These are phyloP conservation scores for Epithemia pelagica DNA, from an alignment of 108 stramenopile genomes.

Conservation along the genomic window DNA sequence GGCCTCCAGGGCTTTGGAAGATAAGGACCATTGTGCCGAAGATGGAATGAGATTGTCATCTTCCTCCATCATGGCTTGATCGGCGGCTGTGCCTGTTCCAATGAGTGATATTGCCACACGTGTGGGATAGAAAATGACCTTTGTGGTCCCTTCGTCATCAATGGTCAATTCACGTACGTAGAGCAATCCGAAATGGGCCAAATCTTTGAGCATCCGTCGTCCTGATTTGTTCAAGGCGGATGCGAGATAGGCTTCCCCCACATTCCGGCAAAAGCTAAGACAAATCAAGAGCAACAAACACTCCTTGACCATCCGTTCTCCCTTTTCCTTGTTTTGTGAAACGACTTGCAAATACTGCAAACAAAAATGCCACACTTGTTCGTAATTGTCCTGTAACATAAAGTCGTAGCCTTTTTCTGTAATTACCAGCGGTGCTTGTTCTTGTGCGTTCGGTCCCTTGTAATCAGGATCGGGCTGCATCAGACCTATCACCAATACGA, in stretches of 20 bases:
- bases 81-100: not conserved
- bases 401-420: conserved; percentile 83
- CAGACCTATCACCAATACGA: conserved; percentile 35
- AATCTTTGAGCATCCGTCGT: conserved; percentile 59
- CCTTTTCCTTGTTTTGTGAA: conserved; percentile 24
- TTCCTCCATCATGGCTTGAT: not conserved
- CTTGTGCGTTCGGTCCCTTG: conserved; percentile 31
- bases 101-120: conserved; percentile 74
- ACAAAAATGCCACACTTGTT: conserved; percentile 84
- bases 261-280: conserved; percentile 44
- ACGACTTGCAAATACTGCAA: conserved; percentile 59
- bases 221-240: conserved; percentile 46
- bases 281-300: conserved; percentile 68
- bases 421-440: conserved; percentile 73
- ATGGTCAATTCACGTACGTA: conserved; percentile 25
- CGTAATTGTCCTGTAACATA: conserved; percentile 70
- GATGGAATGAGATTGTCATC: conserved; percentile 10
- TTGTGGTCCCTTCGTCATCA: conserved; percentile 6
- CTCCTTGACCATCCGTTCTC: conserved; percentile 33
- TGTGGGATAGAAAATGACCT: conserved; percentile 74
- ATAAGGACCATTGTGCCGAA: conserved; percentile 36
- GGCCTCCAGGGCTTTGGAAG: conserved; percentile 55
- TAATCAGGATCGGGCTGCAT: conserved; percentile 82
- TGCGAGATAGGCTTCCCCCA: conserved; percentile 67
- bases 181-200: conserved; percentile 66